phyloP scores from a whole-genome alignment of 441 rosid genomes.

The Melastoma candidum region DNA sequence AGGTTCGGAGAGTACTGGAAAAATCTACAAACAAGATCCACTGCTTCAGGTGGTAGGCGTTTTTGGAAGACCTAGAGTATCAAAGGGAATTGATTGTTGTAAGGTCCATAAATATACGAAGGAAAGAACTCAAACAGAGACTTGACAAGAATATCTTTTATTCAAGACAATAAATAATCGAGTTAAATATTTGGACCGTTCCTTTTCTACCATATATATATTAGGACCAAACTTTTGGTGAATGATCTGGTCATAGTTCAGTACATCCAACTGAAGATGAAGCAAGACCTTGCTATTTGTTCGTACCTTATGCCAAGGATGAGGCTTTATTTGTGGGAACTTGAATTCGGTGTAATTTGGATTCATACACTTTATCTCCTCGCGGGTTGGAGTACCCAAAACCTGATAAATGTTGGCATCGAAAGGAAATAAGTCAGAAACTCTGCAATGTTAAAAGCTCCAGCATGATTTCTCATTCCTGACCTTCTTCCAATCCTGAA shows the following conservation, averaged over 20 bases:
- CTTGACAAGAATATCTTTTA: neutral
- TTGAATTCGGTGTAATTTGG: slow-evolving; percentile 97
- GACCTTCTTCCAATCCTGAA: too few relatives aligned
- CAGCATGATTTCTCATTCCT: too few relatives aligned
- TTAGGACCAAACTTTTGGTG: too few relatives aligned
- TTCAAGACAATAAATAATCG: too few relatives aligned
- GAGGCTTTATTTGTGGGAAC: slow-evolving; percentile 98
- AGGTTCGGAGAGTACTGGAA: slow-evolving; percentile 96
- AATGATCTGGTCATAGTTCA: too few relatives aligned
- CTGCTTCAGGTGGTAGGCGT: slow-evolving; percentile 94
- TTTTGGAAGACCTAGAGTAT: slow-evolving; percentile 78
- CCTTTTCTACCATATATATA: too few relatives aligned
- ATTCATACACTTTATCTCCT: slow-evolving; percentile 99
- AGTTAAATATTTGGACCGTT: too few relatives aligned
- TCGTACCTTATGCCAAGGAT: slow-evolving; percentile 98
- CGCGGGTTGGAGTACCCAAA: slow-evolving; percentile 97
- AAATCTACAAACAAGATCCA: slow-evolving; percentile 92
- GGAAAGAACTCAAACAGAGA: neutral
- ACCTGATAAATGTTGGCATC: slow-evolving; percentile 38
- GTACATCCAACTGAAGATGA: too few relatives aligned
- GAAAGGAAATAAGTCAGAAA: slow-evolving; percentile 1
- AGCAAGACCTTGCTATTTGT: too few relatives aligned
- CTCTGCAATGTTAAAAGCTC: neutral
- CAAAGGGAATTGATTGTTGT: neutral
- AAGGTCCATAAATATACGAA: too few relatives aligned